Evolutionary conservation across 148 eudicot genomes (phyloP).

Genomic region (Vaccinium darrowii): DNA sequence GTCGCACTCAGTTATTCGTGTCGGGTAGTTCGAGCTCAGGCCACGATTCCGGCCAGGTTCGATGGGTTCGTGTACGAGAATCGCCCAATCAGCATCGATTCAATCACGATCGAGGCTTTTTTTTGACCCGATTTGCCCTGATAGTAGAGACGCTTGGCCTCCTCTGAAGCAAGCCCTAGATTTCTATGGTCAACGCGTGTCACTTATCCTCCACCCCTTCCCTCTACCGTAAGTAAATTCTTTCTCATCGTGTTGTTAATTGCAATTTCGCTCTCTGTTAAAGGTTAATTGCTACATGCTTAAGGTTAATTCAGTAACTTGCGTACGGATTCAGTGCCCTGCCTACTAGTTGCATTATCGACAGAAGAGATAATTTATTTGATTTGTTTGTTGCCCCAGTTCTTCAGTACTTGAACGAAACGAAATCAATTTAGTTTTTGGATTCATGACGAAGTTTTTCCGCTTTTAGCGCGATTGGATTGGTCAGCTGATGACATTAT

Average conservation of each 20-base stretch:
- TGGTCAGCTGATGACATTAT: no score
- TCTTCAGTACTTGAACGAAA: no score
- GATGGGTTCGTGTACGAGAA: conserved; percentile 79
- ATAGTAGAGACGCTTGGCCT: conserved; percentile 79
- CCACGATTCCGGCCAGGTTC: conserved; percentile 38
- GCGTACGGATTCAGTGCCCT: background rate
- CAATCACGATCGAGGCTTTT: conserved; percentile 78
- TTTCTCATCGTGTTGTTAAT: background rate
- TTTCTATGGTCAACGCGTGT: conserved; percentile 46
- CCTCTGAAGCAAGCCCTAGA: conserved; percentile 65
- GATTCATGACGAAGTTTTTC: no score
- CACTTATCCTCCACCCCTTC: conserved; percentile 73
- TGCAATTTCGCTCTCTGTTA: background rate
- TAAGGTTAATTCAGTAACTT: background rate
- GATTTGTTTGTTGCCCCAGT: background rate
- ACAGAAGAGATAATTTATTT: no score
- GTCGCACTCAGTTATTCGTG: background rate
- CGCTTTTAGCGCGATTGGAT: no score
- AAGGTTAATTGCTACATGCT: background rate
- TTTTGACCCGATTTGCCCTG: conserved; percentile 93
- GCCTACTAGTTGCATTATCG: background rate
- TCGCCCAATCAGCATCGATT: conserved; percentile 26
- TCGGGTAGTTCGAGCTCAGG: background rate
- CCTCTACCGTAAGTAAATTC: conserved; percentile 56
- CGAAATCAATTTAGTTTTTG: no score